Evolutionary conservation across 2,329 filamentous ascomycete species (phyloP).

Genomic region (Raffaelea deltoideospora): DNA sequence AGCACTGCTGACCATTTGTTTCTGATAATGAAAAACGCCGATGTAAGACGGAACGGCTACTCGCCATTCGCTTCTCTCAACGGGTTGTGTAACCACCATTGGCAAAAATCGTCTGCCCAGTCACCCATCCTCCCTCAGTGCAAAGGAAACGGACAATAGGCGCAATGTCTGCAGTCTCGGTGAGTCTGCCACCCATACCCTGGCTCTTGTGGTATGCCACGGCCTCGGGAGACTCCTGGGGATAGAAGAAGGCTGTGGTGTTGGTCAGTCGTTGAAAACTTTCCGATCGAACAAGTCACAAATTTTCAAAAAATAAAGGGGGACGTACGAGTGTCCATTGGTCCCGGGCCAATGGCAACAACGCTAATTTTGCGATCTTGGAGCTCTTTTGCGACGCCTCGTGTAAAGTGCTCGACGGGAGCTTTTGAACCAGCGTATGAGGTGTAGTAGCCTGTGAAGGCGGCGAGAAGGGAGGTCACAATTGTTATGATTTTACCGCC

Average conservation of each 20-base stretch:
- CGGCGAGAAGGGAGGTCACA: slow-evolving; percentile 27
- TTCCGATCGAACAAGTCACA: no score
- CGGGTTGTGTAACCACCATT: slow-evolving; percentile 31
- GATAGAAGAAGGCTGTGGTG: slow-evolving; percentile 25
- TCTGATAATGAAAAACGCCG: no score
- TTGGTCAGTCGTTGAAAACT: no score
- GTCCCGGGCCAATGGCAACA: slow-evolving; percentile 20
- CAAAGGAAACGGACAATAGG: slow-evolving; percentile 27
- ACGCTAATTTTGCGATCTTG: slow-evolving; percentile 18
- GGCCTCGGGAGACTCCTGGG: slow-evolving; percentile 24
- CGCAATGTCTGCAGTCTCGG: slow-evolving; percentile 27
- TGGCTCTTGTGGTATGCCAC: slow-evolving; percentile 29
- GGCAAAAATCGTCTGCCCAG: slow-evolving; percentile 31
- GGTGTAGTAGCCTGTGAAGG: slow-evolving; percentile 29
- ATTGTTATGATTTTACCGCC: slow-evolving; percentile 32
- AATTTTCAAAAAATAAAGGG: neutral
- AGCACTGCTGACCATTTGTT: no score
- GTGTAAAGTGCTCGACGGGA: slow-evolving; percentile 23
- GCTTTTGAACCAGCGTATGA: slow-evolving; percentile 28
- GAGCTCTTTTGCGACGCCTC: slow-evolving; percentile 19
- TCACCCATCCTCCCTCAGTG: slow-evolving; percentile 28
- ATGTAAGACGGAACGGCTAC: no score
- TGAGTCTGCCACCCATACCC: slow-evolving; percentile 24
- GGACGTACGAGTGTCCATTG: slow-evolving; percentile 24
- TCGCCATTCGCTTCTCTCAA: slow-evolving; percentile 12